Evolutionary conservation across 2,329 filamentous ascomycete genomes (phyloP).

Genomic region (Leptographium wingfieldii): DNA sequence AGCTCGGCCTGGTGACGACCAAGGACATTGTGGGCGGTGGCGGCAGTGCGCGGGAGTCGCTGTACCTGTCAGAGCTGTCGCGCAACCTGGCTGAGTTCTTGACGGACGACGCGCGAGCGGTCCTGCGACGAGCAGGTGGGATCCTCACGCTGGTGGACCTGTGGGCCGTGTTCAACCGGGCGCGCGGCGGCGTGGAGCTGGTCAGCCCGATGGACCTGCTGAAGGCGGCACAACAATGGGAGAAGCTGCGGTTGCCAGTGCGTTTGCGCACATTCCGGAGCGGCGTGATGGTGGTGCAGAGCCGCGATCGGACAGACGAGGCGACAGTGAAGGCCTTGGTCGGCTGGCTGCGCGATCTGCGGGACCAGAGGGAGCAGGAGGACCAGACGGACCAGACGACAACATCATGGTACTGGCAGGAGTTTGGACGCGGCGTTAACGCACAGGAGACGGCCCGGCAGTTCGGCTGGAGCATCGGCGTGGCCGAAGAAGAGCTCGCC

Average conservation of each 20-base stretch:
- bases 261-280: constrained; percentile 81
- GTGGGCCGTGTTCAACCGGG: constrained; percentile 91
- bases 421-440: constrained; percentile 75
- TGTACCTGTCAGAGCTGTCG: constrained; percentile 81
- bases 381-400: constrained; percentile 28
- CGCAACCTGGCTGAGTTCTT: constrained; percentile 80
- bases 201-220: constrained; percentile 87
- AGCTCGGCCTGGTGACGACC: constrained; percentile 81
- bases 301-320: constrained; percentile 77
- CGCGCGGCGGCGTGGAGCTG: constrained; percentile 83
- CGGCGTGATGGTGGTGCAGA: constrained; percentile 87
- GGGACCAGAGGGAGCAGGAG: constrained; percentile 28
- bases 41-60: constrained; percentile 53
- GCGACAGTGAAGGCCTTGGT: constrained; percentile 69
- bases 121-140: constrained; percentile 68
- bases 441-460: constrained; percentile 78
- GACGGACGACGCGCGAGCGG: constrained; percentile 68
- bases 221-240: constrained; percentile 80
- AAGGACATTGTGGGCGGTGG: constrained; percentile 69
- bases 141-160: constrained; percentile 84
- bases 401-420: constrained; percentile 58
- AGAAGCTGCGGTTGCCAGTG: constrained; percentile 73
- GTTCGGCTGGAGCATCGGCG: constrained; percentile 95
- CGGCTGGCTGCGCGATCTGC: constrained; percentile 64
- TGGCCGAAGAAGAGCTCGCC: constrained; percentile 87